Evolutionary conservation across 306 rosid genomes (phyloP).

Genomic region (Quercus berberidifolia): DNA sequence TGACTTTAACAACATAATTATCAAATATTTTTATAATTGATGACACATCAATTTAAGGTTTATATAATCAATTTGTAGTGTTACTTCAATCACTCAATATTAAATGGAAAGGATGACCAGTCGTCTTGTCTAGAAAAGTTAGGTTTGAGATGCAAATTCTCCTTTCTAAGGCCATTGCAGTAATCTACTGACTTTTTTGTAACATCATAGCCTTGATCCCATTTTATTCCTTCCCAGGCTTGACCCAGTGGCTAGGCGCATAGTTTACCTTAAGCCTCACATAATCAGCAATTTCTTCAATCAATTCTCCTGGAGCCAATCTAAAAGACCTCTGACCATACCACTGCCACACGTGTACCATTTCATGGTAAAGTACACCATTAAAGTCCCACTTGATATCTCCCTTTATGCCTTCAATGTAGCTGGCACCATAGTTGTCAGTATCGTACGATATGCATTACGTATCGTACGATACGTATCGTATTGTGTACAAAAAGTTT

Average conservation of each 20-base stretch:
- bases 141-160: too few species aligned
- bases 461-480: too few species aligned
- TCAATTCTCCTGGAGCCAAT: not conserved
- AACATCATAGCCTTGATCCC: slow-evolving; percentile 41
- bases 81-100: too few species aligned
- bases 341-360: slow-evolving; percentile 31
- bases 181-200: slow-evolving; percentile 39
- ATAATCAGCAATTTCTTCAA: slow-evolving; percentile 28
- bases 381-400: slow-evolving; percentile 23
- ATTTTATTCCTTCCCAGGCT: slow-evolving; percentile 17
- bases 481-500: too few species aligned
- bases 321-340: slow-evolving; percentile 10
- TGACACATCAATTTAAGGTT: too few species aligned
- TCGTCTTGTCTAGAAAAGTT: too few species aligned
- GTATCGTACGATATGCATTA: too few species aligned
- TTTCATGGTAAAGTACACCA: slow-evolving; percentile 32
- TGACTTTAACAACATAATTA: too few species aligned
- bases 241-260: slow-evolving; percentile 27
- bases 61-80: too few species aligned
- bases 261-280: slow-evolving; percentile 39
- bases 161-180: slow-evolving; percentile 14
- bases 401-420: not conserved
- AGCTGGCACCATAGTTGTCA: not conserved
- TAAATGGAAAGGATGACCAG: too few species aligned
- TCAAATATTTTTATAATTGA: too few species aligned